Evolutionary conservation across 768 basidiomycete genomes (phyloP).

Genomic region (Rhodotorula toruloides): DNA sequence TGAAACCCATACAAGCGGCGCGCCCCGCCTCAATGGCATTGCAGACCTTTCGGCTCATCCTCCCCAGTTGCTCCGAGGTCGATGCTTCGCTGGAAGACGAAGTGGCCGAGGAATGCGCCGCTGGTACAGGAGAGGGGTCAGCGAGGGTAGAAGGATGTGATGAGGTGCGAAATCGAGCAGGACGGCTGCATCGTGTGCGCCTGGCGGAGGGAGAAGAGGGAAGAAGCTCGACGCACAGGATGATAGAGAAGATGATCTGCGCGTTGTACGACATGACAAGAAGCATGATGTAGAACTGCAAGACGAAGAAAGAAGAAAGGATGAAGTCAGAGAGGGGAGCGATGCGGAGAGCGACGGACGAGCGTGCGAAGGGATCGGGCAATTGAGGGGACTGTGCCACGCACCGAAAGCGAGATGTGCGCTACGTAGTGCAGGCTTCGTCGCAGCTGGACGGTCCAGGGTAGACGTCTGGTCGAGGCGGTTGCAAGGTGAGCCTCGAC

Average conservation of each 20-base stretch:
- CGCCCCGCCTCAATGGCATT: slow-evolving; percentile 18
- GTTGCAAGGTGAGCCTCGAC: neutral
- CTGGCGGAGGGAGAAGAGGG: too few relatives aligned
- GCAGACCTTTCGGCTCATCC: slow-evolving; percentile 8
- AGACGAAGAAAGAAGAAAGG: neutral
- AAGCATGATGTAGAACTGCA: slow-evolving; percentile 30
- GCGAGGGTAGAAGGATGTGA: too few relatives aligned
- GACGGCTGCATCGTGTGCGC: too few relatives aligned
- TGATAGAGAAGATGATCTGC: slow-evolving; percentile 25
- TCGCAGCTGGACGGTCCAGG: slow-evolving; percentile 13
- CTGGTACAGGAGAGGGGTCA: neutral
- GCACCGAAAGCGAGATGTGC: slow-evolving; percentile 14
- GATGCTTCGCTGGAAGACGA: slow-evolving; percentile 26
- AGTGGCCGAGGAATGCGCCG: slow-evolving; percentile 29
- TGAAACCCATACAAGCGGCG: neutral
- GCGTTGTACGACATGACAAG: slow-evolving; percentile 33
- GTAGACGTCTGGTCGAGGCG: neutral
- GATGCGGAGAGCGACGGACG: too few relatives aligned
- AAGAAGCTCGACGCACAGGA: slow-evolving; percentile 7
- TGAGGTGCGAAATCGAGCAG: too few relatives aligned
- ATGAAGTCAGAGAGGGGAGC: too few relatives aligned
- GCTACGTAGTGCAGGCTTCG: slow-evolving; percentile 9
- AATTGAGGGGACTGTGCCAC: neutral
- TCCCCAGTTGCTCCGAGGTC: slow-evolving; percentile 8
- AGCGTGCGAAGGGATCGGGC: too few relatives aligned